These are phyloP conservation scores for Pseudovirgaria hyperparasitica DNA, from an alignment of 2,329 filamentous ascomycete genomes.

Conservation along the genomic window DNA sequence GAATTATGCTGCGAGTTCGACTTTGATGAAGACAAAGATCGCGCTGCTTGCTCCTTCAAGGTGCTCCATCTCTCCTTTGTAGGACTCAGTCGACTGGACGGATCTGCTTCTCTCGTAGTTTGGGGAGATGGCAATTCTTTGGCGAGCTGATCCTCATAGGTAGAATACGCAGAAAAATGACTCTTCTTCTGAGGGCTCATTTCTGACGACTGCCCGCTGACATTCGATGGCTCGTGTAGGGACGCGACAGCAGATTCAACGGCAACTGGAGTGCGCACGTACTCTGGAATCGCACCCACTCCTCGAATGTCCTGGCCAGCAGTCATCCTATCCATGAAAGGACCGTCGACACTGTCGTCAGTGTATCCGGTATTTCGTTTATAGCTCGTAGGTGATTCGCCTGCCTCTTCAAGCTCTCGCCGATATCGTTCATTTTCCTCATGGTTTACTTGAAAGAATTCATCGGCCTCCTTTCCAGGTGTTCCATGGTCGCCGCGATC, in stretches of 20 bases:
- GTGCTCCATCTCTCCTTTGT: conserved; percentile 22
- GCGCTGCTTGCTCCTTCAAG: conserved; percentile 30
- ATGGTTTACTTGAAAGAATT: conserved; percentile 41
- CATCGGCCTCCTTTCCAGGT: conserved; percentile 28
- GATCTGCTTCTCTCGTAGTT: conserved; percentile 7
- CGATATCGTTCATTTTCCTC: conserved; percentile 47
- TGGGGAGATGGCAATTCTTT: conserved; percentile 2
- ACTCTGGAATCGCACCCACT: conserved; percentile 61
- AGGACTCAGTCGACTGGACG: conserved; percentile 12
- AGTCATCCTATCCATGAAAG: conserved; percentile 43
- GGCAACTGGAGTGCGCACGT: conserved; percentile 57
- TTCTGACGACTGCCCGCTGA: conserved; percentile 38
- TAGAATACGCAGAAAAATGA: conserved; percentile 7
- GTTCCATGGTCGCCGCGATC: conserved; percentile 19
- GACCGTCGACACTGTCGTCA: conserved; percentile 42
- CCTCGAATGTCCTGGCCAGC: conserved; percentile 59
- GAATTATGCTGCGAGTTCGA: conserved; percentile 21
- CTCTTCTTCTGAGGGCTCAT: conserved; percentile 14
- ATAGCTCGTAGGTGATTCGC: conserved; percentile 40
- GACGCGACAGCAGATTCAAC: conserved; percentile 89
- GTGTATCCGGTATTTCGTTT: conserved; percentile 37
- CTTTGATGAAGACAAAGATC: conserved; percentile 14
- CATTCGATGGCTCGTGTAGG: conserved; percentile 67
- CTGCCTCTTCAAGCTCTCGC: conserved; percentile 28
- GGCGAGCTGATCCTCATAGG: conserved; percentile 31